These are phyloP conservation scores for Yamadazyma oceani DNA, from an alignment of 1,139 yeast genomes.

Conservation along the genomic window DNA sequence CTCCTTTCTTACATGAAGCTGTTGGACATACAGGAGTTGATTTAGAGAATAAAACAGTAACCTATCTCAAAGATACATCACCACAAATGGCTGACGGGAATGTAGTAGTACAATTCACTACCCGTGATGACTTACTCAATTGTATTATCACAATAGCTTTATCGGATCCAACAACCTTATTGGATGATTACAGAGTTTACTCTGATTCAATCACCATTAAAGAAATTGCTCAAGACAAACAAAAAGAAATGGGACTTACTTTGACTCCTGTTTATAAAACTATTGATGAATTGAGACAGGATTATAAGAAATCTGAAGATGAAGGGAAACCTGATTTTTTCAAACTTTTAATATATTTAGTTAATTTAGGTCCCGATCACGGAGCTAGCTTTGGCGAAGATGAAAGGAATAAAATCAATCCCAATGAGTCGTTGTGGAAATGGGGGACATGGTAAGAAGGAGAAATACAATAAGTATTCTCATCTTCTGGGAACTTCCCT, in stretches of 20 bases:
- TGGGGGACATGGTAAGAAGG: slow-evolving; percentile 32
- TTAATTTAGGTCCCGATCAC: slow-evolving; percentile 32
- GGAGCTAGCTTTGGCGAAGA: slow-evolving; percentile 33
- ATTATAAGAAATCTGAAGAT: slow-evolving; percentile 21
- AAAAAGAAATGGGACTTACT: neutral
- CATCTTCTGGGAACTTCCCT: no score
- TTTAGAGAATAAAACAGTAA: slow-evolving; percentile 30
- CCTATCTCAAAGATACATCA: slow-evolving; percentile 15
- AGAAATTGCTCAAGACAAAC: slow-evolving; percentile 26
- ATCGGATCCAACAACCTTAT: slow-evolving; percentile 35
- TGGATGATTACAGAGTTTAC: slow-evolving; percentile 42
- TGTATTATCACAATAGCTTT: slow-evolving; percentile 41
- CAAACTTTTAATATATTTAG: slow-evolving; percentile 27
- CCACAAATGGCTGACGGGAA: slow-evolving; percentile 38
- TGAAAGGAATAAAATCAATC: slow-evolving; percentile 54
- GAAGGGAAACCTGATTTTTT: slow-evolving; percentile 17
- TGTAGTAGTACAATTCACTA: slow-evolving; percentile 29
- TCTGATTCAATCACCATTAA: slow-evolving; percentile 41
- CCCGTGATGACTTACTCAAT: slow-evolving; percentile 48
- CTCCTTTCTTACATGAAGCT: slow-evolving; percentile 35
- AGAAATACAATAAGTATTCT: neutral
- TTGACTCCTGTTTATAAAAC: neutral
- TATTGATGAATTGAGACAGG: slow-evolving; percentile 37
- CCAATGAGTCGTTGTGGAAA: slow-evolving; percentile 49
- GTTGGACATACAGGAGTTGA: slow-evolving; percentile 40